These are phyloP conservation scores for Fusarium bactridioides DNA, from an alignment of 2,329 filamentous ascomycete genomes.

Conservation along the genomic window DNA sequence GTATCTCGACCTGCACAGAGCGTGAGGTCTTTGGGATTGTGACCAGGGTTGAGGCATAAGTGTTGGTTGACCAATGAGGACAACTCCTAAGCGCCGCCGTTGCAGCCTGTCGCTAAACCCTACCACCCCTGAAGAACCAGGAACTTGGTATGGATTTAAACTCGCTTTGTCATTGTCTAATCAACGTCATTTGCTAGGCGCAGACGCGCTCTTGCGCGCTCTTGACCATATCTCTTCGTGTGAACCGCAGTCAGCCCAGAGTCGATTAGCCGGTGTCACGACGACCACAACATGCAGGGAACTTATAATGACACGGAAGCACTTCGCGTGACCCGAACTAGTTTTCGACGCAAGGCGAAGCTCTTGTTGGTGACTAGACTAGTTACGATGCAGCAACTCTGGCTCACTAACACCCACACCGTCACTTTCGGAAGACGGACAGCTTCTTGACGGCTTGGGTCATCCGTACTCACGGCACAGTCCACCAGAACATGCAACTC, in stretches of 20 bases:
- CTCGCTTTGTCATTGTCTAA: slow-evolving; percentile 15
- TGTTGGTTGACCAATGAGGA: slow-evolving; percentile 37
- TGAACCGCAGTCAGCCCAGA: not conserved
- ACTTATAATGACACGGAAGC: slow-evolving; percentile 9
- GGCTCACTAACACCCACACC: slow-evolving; percentile 30
- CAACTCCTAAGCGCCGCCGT: slow-evolving; percentile 43
- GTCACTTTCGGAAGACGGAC: slow-evolving; percentile 21
- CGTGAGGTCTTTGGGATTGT: slow-evolving; percentile 34
- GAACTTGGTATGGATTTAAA: slow-evolving; percentile 19
- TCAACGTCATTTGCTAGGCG: slow-evolving; percentile 24
- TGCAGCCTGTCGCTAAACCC: slow-evolving; percentile 41
- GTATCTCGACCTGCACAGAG: not conserved
- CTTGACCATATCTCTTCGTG: not conserved
- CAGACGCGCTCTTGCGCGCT: slow-evolving; percentile 21
- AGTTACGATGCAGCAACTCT: slow-evolving; percentile 25
- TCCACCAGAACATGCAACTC: slow-evolving; percentile 7
- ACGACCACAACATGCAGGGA: slow-evolving; percentile 17
- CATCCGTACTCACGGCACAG: slow-evolving; percentile 8
- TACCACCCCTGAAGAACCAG: slow-evolving; percentile 31
- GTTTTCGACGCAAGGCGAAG: slow-evolving; percentile 15
- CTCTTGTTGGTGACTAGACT: slow-evolving; percentile 38
- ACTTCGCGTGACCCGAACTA: slow-evolving; percentile 10
- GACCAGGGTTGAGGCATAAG: slow-evolving; percentile 34
- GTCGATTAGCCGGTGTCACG: slow-evolving; percentile 12
- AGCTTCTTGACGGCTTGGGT: slow-evolving; percentile 8